A percentile compares a stretch with the other conserved stretches of the same genome.
Evolutionary conservation across 2,329 filamentous ascomycete species (phyloP).

Genomic region (Trichoderma sp.): DNA sequence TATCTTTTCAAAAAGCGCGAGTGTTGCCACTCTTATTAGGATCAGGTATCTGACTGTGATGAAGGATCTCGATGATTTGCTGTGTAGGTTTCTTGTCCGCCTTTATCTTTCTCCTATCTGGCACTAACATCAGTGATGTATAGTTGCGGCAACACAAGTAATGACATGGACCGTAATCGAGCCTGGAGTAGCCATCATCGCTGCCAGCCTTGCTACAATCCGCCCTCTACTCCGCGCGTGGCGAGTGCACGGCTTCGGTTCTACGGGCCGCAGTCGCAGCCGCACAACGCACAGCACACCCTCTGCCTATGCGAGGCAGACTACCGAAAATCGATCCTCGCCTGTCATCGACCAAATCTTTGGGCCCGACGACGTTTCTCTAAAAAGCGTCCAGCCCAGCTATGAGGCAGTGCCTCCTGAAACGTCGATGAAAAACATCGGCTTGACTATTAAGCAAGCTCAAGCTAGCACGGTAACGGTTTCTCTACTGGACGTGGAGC

Average conservation of each 20-base stretch:
- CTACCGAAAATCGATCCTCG: slow-evolving; percentile 33
- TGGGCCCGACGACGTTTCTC: slow-evolving; percentile 42
- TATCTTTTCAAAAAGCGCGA: slow-evolving; percentile 43
- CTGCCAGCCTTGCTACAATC: slow-evolving; percentile 56
- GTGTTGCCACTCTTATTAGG: slow-evolving; percentile 55
- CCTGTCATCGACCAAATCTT: slow-evolving; percentile 35
- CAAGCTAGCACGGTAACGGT: background rate
- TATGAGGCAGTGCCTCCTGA: slow-evolving; percentile 18
- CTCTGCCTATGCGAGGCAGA: slow-evolving; percentile 32
- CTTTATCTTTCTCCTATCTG: slow-evolving; percentile 18
- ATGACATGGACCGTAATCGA: slow-evolving; percentile 61
- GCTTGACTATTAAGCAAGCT: slow-evolving; percentile 30
- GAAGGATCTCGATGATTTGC: slow-evolving; percentile 47
- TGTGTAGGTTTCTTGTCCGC: slow-evolving; percentile 43
- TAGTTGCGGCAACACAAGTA: slow-evolving; percentile 52
- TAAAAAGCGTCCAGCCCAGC: slow-evolving; percentile 34
- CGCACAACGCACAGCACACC: slow-evolving; percentile 39
- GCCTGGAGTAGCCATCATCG: slow-evolving; percentile 57
- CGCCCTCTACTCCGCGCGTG: slow-evolving; percentile 55
- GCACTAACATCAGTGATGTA: background rate
- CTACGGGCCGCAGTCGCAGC: slow-evolving; percentile 42
- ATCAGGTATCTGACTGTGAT: slow-evolving; percentile 51
- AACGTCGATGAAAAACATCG: slow-evolving; percentile 20
- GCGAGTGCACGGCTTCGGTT: slow-evolving; percentile 50
- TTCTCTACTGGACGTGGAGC: slow-evolving; percentile 15